Conservation (phyloP, 768 basidiomycete genomes). For the Tricholoma furcatifolium region DNA sequence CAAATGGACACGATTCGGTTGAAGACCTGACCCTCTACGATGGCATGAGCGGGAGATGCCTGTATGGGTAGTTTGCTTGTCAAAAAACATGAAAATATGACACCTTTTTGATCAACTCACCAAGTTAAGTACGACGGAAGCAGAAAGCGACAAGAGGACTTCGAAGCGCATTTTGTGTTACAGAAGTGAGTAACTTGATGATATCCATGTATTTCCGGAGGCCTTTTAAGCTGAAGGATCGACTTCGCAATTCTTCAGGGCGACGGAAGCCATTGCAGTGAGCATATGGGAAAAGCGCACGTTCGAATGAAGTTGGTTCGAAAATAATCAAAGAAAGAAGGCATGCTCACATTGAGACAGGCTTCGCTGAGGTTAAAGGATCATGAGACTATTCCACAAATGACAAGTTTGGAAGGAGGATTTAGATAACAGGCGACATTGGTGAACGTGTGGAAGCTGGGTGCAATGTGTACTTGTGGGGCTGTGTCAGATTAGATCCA, state of each 20-base stretch:
- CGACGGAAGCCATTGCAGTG: not conserved
- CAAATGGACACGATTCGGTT: conserved; percentile 42
- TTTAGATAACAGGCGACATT: too few species aligned
- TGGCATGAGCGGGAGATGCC: conserved; percentile 4
- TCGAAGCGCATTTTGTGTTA: conserved; percentile 1
- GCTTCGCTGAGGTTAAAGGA: not conserved
- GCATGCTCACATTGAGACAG: too few species aligned
- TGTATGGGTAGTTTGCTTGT: not conserved
- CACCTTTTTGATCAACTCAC: not conserved
- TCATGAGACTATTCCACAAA: not conserved
- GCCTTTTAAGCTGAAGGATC: not conserved
- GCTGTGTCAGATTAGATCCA: too few species aligned
- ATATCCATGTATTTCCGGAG: not conserved
- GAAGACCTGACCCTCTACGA: conserved; percentile 26
- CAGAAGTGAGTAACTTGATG: not conserved
- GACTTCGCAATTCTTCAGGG: too few species aligned
- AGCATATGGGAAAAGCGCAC: conserved; percentile 7
- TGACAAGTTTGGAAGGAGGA: too few species aligned
- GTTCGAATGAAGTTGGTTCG: conserved; percentile 1
- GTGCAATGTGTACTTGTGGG: too few species aligned
- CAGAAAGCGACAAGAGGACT: not conserved
- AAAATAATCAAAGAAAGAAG: too few species aligned
- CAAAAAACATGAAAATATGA: not conserved
- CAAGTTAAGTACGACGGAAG: not conserved
- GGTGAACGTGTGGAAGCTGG: too few species aligned